Conservation (phyloP, 495 filamentous ascomycete genomes). For the Tetracladium setigerum region DNA sequence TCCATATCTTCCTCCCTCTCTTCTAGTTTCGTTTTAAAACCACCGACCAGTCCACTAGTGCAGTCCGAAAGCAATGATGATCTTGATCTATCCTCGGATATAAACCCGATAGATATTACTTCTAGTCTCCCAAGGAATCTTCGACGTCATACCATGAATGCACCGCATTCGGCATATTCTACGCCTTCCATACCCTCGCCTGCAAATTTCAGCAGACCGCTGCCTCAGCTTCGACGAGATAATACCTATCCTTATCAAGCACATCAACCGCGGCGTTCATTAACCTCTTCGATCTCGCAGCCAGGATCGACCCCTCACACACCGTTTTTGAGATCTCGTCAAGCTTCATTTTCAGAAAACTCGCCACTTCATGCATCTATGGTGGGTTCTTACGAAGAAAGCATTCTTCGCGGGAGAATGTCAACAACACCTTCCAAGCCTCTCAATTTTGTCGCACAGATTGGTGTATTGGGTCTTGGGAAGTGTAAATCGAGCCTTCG, state of each 20-base stretch:
- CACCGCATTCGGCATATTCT: constrained; percentile 23
- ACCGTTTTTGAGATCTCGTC: constrained; percentile 50
- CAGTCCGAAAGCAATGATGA: constrained; percentile 87
- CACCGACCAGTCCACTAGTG: constrained; percentile 87
- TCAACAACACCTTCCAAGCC: constrained; percentile 93
- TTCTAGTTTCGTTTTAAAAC: constrained; percentile 76
- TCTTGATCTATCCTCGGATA: constrained; percentile 49
- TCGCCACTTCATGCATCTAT: constrained; percentile 81
- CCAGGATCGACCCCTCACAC: constrained; percentile 55
- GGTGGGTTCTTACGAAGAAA: constrained; percentile 98
- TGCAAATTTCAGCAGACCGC: constrained; percentile 13
- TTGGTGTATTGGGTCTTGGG: constrained; percentile 84
- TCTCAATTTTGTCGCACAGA: constrained; percentile 89
- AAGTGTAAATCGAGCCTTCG: constrained; percentile 81
- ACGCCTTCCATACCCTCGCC: constrained; percentile 12
- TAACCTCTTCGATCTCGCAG: constrained; percentile 33
- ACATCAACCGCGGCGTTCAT: constrained; percentile 65
- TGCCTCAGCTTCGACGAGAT: constrained; percentile 23
- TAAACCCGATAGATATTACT: constrained; percentile 30
- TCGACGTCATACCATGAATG: constrained; percentile 20
- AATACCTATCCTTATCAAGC: constrained; percentile 51
- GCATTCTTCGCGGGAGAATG: constrained; percentile 90
- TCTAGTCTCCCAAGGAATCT: constrained; percentile 10
- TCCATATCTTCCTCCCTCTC: constrained; percentile 70
- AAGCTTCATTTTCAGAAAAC: constrained; percentile 68